Base-by-base conservation (phyloP, 768 basidiomycete genomes). In the Hericium rajendrae region DNA sequence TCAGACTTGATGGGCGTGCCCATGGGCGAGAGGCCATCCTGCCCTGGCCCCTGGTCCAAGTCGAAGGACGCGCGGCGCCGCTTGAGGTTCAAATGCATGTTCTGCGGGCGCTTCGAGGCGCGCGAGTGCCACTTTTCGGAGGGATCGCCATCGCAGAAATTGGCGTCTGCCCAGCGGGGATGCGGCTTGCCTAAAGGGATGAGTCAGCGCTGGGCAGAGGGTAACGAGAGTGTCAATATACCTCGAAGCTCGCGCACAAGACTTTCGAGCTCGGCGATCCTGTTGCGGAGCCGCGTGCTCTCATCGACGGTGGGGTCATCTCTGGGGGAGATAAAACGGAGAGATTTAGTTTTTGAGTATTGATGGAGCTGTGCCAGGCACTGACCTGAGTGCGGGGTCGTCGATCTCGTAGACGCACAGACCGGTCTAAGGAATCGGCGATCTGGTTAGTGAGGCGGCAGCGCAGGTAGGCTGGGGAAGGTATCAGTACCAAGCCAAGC, bases 381-480 rank as follows among this genome's bases (percentile, higher is more conserved):
- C 76, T 57, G 62, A 88, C 90, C 88, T 78, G 39, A 88, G 72
- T 10, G 86, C 84, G 13, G 89, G 89, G 71, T 92, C 92, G 68
- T 94, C 93, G 61, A 94, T 88, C 67, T 95, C 93, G 64, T 95
- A 95, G 0, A 95, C 91, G 69, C 93, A 95, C 16, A 94, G 86
- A 53, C 93, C 93, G 20, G 93, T 94, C 89, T 92, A 48, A 4
- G 48, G 20, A 52, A 2, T 57, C 48, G 46, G 51, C 43, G 48
- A n/a, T 43, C 41, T 15, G 11, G 48, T 50, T 8, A 50, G 48
- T 32, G 56, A 55, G n/a, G 18, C 28, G 41, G 20, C 11, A 26
- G 38, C 62, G 65, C 70, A 59, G 15, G 32, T 20, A 3, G 51
- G 2, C 37, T 8, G 13, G 52, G n/a, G 48, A 38, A 22, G 39